Percentiles rank a stretch among this genome's conserved stretches.
phyloP scores from a whole-genome alignment of 208 protist species.

The Crithidia acanthocephali region DNA sequence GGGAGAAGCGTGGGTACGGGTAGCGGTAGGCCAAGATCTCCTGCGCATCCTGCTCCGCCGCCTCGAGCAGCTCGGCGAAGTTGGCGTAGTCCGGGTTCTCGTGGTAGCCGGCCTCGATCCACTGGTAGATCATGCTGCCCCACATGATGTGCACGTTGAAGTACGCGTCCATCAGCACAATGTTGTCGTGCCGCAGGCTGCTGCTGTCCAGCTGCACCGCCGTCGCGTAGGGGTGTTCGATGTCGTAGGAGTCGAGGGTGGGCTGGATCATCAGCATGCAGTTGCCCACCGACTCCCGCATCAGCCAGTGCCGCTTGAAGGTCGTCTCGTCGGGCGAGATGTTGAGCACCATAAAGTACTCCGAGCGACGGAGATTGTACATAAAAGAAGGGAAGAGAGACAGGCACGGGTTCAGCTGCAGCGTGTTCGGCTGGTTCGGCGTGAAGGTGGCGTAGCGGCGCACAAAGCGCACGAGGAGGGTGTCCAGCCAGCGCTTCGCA shows the following conservation, averaged over 20 bases:
- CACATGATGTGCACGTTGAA: constrained; percentile 99
- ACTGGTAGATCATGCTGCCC: constrained; percentile 95
- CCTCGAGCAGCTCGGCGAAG: constrained; percentile 77
- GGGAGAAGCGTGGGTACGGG: constrained; percentile 88
- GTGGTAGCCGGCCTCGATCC: constrained; percentile 94
- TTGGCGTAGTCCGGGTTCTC: constrained; percentile 87
- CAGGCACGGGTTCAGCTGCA: constrained; percentile 92
- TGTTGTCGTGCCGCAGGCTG: constrained; percentile 91
- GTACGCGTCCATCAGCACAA: constrained; percentile 99
- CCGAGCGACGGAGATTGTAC: constrained; percentile 98
- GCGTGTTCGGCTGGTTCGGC: constrained; percentile 83
- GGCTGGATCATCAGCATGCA: constrained; percentile 99
- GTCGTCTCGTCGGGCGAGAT: constrained; percentile 98
- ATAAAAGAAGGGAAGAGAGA: constrained; percentile 99
- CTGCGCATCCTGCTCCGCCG: constrained; percentile 72
- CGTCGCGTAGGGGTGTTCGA: constrained; percentile 75
- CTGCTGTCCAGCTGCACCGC: constrained; percentile 94
- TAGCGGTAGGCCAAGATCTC: constrained; percentile 57
- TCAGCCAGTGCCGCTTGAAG: constrained; percentile 97
- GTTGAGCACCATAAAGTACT: constrained; percentile 98
- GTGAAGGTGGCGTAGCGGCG: constrained; percentile 94
- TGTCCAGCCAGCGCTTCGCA: constrained; percentile 98
- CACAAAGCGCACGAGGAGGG: constrained; percentile 97
- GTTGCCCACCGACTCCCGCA: constrained; percentile 94
- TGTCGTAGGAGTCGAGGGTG: constrained; percentile 95